phyloP scores from a whole-genome alignment of 306 rosid species.

The Vigna unguiculata region DNA sequence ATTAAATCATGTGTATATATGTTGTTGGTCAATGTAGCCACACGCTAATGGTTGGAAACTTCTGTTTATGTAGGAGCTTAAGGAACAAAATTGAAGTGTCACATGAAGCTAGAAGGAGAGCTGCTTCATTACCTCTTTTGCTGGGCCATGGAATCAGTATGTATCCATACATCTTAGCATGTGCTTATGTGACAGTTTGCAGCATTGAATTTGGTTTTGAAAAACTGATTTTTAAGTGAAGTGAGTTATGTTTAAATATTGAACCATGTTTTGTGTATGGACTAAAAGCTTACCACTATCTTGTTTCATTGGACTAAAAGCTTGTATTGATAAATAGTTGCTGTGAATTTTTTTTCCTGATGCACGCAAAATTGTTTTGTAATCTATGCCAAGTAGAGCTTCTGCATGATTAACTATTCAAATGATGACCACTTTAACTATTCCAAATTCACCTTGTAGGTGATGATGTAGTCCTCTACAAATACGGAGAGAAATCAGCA shows the following conservation, averaged over 20 bases:
- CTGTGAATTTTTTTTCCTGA: background rate
- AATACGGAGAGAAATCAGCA: slow-evolving; percentile 79
- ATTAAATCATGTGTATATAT: background rate
- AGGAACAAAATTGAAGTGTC: slow-evolving; percentile 86
- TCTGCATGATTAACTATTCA: too few species aligned
- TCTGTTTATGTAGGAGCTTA: slow-evolving; percentile 64
- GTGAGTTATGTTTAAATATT: background rate
- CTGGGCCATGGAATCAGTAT: slow-evolving; percentile 84
- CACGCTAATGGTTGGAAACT: slow-evolving; percentile 21
- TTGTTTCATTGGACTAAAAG: background rate
- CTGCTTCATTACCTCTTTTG: slow-evolving; percentile 81
- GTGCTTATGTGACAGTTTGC: background rate
- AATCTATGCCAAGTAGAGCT: background rate
- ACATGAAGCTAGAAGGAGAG: slow-evolving; percentile 88
- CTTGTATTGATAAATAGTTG: background rate
- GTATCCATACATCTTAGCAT: slow-evolving; percentile 41
- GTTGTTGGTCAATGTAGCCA: slow-evolving; percentile 9
- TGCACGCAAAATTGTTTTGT: background rate
- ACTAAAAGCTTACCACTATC: background rate
- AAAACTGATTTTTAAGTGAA: too few species aligned
- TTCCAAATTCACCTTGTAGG: slow-evolving; percentile 49
- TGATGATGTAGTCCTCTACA: slow-evolving; percentile 72
- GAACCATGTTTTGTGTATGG: background rate
- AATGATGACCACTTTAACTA: too few species aligned
- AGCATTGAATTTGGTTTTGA: too few species aligned